phyloP scores from a whole-genome alignment of 225 moss, liverwort and hornwort species.

The Rhytidiadelphus loreus region DNA sequence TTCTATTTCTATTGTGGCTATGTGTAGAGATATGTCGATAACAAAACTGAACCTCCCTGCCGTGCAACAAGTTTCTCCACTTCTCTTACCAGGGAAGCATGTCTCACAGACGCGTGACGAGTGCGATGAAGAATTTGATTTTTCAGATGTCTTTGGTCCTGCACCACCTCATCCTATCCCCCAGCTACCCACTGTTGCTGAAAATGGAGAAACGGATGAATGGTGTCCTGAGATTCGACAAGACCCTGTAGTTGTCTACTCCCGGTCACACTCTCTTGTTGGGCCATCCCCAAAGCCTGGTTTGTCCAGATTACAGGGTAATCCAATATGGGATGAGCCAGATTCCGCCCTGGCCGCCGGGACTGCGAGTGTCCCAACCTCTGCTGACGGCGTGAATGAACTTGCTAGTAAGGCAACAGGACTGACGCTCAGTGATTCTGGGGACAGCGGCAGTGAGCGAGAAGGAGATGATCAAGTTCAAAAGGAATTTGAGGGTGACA shows the following conservation, averaged over 20 bases:
- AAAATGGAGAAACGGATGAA: conserved; percentile 36
- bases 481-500: conserved; percentile 14
- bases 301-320: conserved; percentile 35
- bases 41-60: conserved; percentile 8
- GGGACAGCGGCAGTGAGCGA: conserved; percentile 74
- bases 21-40: conserved; percentile 23
- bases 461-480: conserved; percentile 46
- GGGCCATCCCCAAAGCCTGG: conserved; percentile 81
- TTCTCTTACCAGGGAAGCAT: conserved; percentile 22
- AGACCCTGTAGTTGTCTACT: conserved; percentile 54
- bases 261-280: conserved; percentile 86
- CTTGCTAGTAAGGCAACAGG: conserved; percentile 12
- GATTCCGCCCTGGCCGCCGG: conserved; percentile 9
- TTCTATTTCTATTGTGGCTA: background rate
- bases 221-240: conserved; percentile 55
- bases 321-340: conserved; percentile 44
- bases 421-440: conserved; percentile 59
- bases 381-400: background rate
- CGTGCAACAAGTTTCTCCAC: conserved; percentile 18
- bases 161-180: conserved; percentile 40
- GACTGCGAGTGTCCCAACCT: background rate
- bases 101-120: conserved; percentile 14
- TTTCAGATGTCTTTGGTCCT: conserved; percentile 88
- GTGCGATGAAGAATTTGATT: conserved; percentile 71
- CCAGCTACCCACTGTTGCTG: conserved; percentile 50